These are phyloP conservation scores for Pseudogymnoascus sp. DNA, from an alignment of 2,329 filamentous ascomycete genomes.

Conservation along the genomic window DNA sequence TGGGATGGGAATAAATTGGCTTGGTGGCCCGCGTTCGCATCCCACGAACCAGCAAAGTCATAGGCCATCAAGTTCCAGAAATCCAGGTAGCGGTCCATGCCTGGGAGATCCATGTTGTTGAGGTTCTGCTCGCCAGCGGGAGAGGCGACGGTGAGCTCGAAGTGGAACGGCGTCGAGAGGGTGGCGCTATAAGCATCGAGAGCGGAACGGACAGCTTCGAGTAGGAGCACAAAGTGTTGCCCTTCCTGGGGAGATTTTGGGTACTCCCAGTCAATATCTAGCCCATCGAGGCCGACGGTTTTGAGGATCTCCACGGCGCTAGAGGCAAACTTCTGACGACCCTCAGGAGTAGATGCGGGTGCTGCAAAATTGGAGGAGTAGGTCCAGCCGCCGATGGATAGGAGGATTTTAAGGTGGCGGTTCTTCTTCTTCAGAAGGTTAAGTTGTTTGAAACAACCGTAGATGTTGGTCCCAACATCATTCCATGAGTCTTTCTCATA, in stretches of 20 bases:
- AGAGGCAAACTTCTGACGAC: conserved; percentile 64
- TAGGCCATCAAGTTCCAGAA: conserved; percentile 86
- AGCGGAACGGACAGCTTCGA: conserved; percentile 47
- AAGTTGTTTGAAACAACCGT: conserved; percentile 84
- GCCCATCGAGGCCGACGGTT: conserved; percentile 69
- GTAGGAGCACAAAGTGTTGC: conserved; percentile 50
- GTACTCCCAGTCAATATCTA: conserved; percentile 66
- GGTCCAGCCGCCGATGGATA: conserved; percentile 90
- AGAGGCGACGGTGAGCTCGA: conserved; percentile 58
- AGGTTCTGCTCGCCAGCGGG: conserved; percentile 58
- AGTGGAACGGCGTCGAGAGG: conserved; percentile 38
- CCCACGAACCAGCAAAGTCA: conserved; percentile 82
- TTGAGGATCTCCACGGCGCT: conserved; percentile 69
- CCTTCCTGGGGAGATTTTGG: conserved; percentile 50
- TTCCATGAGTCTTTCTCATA: conserved; percentile 64
- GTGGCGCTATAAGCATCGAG: conserved; percentile 50
- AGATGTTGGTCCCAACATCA: conserved; percentile 69
- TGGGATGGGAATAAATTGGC: conserved; percentile 64
- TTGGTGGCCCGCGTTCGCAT: conserved; percentile 63
- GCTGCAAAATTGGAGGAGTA: conserved; percentile 77
- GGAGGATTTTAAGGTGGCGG: conserved; percentile 74
- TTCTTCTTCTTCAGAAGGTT: conserved; percentile 75
- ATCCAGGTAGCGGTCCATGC: conserved; percentile 60
- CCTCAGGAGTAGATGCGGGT: conserved; percentile 63
- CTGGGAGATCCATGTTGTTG: conserved; percentile 52